phyloP scores from a whole-genome alignment of 495 filamentous ascomycete genomes.

The Neurospora africana region DNA sequence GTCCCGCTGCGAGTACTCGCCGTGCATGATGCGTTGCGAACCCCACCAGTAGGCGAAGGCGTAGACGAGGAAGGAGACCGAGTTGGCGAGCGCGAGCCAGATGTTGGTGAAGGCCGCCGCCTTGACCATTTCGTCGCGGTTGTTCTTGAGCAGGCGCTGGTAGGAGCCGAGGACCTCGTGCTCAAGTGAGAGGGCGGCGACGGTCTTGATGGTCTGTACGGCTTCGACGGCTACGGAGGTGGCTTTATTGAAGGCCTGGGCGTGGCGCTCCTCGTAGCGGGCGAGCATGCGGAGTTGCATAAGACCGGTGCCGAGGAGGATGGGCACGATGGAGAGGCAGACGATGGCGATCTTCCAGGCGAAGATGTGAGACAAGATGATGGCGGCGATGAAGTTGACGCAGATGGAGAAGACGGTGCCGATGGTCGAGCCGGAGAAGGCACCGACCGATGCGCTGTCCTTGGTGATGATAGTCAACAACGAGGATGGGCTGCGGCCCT shows the following conservation, averaged over 20 bases:
- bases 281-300: conserved; percentile 58
- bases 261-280: conserved; percentile 56
- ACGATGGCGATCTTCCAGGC: conserved; percentile 89
- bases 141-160: conserved; percentile 4
- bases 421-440: conserved; percentile 65
- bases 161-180: conserved; percentile 66
- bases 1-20: conserved; percentile 55
- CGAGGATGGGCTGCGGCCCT: conserved; percentile 69
- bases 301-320: conserved; percentile 68
- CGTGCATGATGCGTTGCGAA: conserved; percentile 55
- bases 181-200: conserved; percentile 51
- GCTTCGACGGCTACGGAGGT: conserved; percentile 77
- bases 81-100: conserved; percentile 67
- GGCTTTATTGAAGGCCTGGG: conserved; percentile 56
- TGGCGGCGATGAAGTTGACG: conserved; percentile 57
- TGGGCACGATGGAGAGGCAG: conserved; percentile 61
- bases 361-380: conserved; percentile 51
- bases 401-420: conserved; percentile 63
- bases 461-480: conserved; percentile 71
- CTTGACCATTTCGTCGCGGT: conserved; percentile 9
- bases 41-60: conserved; percentile 72
- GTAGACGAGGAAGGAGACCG: conserved; percentile 62
- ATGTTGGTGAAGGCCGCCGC: conserved; percentile 6
- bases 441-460: conserved; percentile 66
- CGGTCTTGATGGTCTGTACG: conserved; percentile 73